Percentiles rank a stretch among this genome's conserved stretches.
phyloP scores from a whole-genome alignment of 768 basidiomycete species.

The Steccherinum ochraceum region DNA sequence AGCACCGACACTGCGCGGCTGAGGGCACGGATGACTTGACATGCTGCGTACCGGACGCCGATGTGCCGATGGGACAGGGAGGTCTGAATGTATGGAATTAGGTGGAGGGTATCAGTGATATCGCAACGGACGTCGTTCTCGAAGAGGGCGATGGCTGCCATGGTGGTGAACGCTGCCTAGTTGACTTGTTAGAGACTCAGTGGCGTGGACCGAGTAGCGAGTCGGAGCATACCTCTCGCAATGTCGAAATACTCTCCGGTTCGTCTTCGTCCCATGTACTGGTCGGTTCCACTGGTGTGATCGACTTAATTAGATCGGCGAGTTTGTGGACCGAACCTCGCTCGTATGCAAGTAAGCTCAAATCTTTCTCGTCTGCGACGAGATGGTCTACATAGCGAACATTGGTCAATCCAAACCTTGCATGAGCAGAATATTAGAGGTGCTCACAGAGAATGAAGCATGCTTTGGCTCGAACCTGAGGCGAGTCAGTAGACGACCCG shows the following conservation, averaged over 20 bases:
- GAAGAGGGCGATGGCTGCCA: conserved; percentile 68
- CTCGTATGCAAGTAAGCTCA: conserved; percentile 68
- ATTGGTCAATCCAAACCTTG: background rate
- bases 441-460: conserved; percentile 72
- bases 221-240: conserved; percentile 55
- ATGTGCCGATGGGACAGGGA: conserved; percentile 56
- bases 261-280: conserved; percentile 65
- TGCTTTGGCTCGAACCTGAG: conserved; percentile 49
- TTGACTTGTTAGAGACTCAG: too few species aligned
- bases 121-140: conserved; percentile 66
- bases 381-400: conserved; percentile 44
- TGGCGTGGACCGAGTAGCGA: background rate
- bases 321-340: conserved; percentile 58
- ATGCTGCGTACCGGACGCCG: conserved; percentile 81
- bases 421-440: background rate
- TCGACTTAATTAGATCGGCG: conserved; percentile 40
- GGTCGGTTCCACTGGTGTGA: conserved; percentile 41
- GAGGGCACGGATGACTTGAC: conserved; percentile 79
- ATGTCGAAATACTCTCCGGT: conserved; percentile 45
- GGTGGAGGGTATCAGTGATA: conserved; percentile 51
- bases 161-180: conserved; percentile 67
- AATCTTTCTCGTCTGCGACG: conserved; percentile 59
- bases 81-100: conserved; percentile 48
- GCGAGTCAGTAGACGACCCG: conserved; percentile 32
- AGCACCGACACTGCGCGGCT: conserved; percentile 74